These are phyloP conservation scores for Fragaria ananassa DNA, from an alignment of 306 rosid species.

Conservation along the genomic window DNA sequence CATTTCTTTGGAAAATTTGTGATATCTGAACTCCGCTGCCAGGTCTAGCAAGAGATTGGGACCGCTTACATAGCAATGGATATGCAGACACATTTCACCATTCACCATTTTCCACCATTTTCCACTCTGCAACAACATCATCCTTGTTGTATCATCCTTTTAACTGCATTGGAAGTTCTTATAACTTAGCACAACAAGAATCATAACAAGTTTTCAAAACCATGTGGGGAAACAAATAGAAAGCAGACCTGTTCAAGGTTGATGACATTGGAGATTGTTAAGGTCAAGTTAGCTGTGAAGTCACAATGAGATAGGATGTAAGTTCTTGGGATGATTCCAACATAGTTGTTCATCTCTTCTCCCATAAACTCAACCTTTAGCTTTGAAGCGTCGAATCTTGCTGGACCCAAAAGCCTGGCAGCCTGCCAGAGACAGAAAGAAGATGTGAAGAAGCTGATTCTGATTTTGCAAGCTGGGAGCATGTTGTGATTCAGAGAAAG, in stretches of 20 bases:
- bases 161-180: constrained; percentile 43
- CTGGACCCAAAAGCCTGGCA: constrained; percentile 73
- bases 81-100: constrained; percentile 81
- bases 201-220: background rate
- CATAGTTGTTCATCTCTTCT: constrained; percentile 48
- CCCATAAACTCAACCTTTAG: constrained; percentile 67
- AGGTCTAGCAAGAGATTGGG: constrained; percentile 68
- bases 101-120: constrained; percentile 62
- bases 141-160: constrained; percentile 92
- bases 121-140: constrained; percentile 81
- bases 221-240: background rate
- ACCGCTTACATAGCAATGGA: constrained; percentile 95
- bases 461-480: too few species aligned
- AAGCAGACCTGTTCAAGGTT: constrained; percentile 78
- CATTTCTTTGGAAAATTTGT: constrained; percentile 92
- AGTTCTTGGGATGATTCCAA: constrained; percentile 80
- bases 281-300: constrained; percentile 89
- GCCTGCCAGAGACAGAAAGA: constrained; percentile 35
- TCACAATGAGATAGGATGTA: constrained; percentile 93
- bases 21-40: constrained; percentile 88
- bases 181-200: background rate
- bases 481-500: too few species aligned
- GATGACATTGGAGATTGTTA: constrained; percentile 87
- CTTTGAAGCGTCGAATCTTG: constrained; percentile 84
- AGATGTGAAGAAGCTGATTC: too few species aligned